Evolutionary conservation across 2,329 filamentous ascomycete genomes (phyloP).

Genomic region (Penicillium sp.): DNA sequence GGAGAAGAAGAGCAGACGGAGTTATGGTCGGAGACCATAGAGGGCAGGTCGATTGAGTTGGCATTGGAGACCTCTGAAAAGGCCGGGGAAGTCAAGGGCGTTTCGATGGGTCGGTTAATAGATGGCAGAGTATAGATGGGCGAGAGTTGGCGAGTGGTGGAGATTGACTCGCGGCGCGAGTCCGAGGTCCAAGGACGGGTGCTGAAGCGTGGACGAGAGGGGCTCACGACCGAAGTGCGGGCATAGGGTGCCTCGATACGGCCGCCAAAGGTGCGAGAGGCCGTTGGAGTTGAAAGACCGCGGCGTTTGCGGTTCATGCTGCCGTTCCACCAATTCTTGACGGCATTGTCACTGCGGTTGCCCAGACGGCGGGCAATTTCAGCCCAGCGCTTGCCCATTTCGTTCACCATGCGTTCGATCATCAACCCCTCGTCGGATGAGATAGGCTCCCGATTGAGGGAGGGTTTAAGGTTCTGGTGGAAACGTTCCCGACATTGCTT

Average conservation of each 20-base stretch:
- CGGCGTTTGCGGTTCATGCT: conserved; percentile 74
- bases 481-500: conserved; percentile 95
- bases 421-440: conserved; percentile 62
- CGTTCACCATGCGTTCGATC: conserved; percentile 71
- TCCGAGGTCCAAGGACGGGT: conserved; percentile 21
- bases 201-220: conserved; percentile 27
- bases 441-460: conserved; percentile 68
- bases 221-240: conserved; percentile 30
- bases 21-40: conserved; percentile 64
- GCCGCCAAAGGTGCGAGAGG: conserved; percentile 33
- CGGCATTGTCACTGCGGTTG: conserved; percentile 86
- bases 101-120: conserved; percentile 44
- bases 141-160: conserved; percentile 29
- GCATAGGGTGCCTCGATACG: conserved; percentile 39
- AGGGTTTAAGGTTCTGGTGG: conserved; percentile 84
- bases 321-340: conserved; percentile 98
- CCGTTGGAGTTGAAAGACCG: conserved; percentile 35
- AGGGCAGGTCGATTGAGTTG: conserved; percentile 58
- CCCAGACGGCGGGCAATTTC: conserved; percentile 79
- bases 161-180: conserved; percentile 24
- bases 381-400: conserved; percentile 84
- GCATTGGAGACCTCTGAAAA: conserved; percentile 58
- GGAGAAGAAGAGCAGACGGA: conserved; percentile 60
- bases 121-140: conserved; percentile 38
- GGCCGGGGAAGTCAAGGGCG: conserved; percentile 59